Base-by-base conservation (phyloP, 139 green algal genomes). In the Desmodesmus armatus region DNA sequence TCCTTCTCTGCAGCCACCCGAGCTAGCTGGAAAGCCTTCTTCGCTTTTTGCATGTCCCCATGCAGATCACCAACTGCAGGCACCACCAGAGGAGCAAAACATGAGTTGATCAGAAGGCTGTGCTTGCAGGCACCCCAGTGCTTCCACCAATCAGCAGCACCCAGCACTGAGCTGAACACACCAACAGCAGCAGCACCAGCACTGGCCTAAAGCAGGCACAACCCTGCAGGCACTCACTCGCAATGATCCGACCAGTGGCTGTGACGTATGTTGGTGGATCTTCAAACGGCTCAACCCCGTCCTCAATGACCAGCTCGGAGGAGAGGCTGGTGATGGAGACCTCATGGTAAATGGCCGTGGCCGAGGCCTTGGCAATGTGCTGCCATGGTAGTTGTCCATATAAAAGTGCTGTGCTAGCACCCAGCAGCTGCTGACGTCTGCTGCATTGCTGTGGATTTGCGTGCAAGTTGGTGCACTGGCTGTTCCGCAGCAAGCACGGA, bases 31-130 rank as follows among this genome's bases (percentile, higher is more conserved):
- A 98, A 88, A n/a, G 87, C 87, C 17, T 88, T 78, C 31, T 97
- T 88, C 9, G 94, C 91, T 88, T 98, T 98, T 15, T 89, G 69
- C 66, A 98, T 75, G 88, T 98, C 96, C 5, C 96, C 96, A 83
- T 98, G 96, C 25, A 98, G 90, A 85, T 98, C 96, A 4, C 96
- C 96, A 79, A 98, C 94, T 96, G 92, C 84, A 84, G 29, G 31
- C 3, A 87, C 51, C 21, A 19, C 51, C 17, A 62, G 21, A 62
- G 19, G 51, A 62, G 51, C 17, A 19, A 17, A 27, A 19, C 51
- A 62, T 17, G 51, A 27, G 60, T 69, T 7, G 60, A 29, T 11
- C 21, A n/a, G 9, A 39, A 78, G 65, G 3, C 35, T 3, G 71
- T 2, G 53, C 11, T 7, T 69, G 43, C 21, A 39, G 35, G 5